These are phyloP conservation scores for Colletotrichum chlorophyti DNA, from an alignment of 2,329 filamentous ascomycete genomes.

Conservation along the genomic window DNA sequence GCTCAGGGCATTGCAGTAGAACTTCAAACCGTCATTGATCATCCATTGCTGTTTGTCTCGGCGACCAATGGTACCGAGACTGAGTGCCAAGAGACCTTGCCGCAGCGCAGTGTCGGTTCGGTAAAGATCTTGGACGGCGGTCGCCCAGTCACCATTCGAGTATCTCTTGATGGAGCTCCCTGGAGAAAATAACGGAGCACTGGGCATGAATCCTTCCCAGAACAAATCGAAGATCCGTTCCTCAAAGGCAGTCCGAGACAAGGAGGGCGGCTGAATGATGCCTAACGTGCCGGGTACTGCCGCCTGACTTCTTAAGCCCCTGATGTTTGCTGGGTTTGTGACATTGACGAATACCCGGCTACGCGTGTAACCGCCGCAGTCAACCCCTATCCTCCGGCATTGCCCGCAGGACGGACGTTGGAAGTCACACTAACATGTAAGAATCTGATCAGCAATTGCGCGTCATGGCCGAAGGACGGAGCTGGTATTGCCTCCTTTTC, in stretches of 20 bases:
- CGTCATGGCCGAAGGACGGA: not conserved
- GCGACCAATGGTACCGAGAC: conserved; percentile 31
- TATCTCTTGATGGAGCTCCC: conserved; percentile 6
- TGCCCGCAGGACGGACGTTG: conserved; percentile 30
- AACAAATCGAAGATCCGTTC: conserved; percentile 26
- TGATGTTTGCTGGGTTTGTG: not conserved
- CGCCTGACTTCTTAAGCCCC: not conserved
- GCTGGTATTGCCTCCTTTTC: not conserved
- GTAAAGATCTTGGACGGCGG: conserved; percentile 29
- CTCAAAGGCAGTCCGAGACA: conserved; percentile 28
- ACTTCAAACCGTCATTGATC: conserved; percentile 29
- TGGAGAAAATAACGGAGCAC: not conserved
- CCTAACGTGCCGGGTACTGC: not conserved
- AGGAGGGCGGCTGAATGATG: not conserved
- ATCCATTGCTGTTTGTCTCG: conserved; percentile 30
- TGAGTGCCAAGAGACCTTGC: conserved; percentile 31
- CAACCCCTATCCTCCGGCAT: conserved; percentile 27
- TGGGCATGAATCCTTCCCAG: conserved; percentile 29
- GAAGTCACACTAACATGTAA: conserved; percentile 29
- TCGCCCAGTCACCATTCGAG: conserved; percentile 31
- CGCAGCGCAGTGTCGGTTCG: conserved; percentile 26
- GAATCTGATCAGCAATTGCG: not conserved
- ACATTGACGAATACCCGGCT: conserved; percentile 30
- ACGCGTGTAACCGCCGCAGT: conserved; percentile 29
- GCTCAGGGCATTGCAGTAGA: conserved; percentile 31